Evolutionary conservation across 2,329 filamentous ascomycete genomes (phyloP).

Genomic region (Chaetothyriales sp.): DNA sequence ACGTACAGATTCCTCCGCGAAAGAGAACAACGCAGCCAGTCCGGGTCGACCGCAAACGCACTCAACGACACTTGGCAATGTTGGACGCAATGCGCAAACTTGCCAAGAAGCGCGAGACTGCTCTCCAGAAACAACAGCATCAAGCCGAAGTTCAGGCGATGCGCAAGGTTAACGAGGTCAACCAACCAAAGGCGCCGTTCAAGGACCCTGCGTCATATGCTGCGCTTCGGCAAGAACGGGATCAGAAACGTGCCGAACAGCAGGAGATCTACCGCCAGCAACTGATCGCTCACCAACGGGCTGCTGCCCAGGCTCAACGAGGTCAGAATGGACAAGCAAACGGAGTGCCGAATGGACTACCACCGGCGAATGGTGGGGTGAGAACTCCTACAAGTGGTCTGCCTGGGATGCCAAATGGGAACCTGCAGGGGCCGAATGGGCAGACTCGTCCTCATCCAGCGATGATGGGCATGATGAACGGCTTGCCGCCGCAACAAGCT

Average conservation of each 20-base stretch:
- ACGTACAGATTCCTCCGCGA: conserved; percentile 38
- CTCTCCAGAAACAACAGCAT: conserved; percentile 75
- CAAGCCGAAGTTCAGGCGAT: conserved; percentile 58
- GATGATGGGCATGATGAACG: conserved; percentile 28
- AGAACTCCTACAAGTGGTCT: conserved; percentile 10
- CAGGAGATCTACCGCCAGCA: conserved; percentile 49
- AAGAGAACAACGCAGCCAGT: conserved; percentile 61
- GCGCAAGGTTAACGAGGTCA: conserved; percentile 57
- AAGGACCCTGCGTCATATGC: conserved; percentile 86
- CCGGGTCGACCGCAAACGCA: conserved; percentile 71
- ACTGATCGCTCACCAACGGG: conserved; percentile 41
- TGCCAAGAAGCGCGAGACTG: conserved; percentile 81
- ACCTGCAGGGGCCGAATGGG: conserved; percentile 21
- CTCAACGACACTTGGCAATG: conserved; percentile 72
- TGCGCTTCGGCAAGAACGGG: conserved; percentile 71
- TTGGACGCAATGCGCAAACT: conserved; percentile 92
- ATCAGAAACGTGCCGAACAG: conserved; percentile 48
- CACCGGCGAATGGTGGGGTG: conserved; percentile 17
- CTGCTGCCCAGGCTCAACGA: conserved; percentile 32
- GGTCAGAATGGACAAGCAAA: conserved; percentile 28
- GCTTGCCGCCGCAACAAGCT: conserved; percentile 38
- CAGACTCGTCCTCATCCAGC: conserved; percentile 25
- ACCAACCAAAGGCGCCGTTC: conserved; percentile 36
- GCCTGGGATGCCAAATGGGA: conserved; percentile 23
- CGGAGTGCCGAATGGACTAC: conserved; percentile 34